Percentiles rank a stretch among this genome's conserved stretches.
These are phyloP conservation scores for Trifolium pratense DNA, from an alignment of 306 rosid genomes.

Conservation along the genomic window DNA sequence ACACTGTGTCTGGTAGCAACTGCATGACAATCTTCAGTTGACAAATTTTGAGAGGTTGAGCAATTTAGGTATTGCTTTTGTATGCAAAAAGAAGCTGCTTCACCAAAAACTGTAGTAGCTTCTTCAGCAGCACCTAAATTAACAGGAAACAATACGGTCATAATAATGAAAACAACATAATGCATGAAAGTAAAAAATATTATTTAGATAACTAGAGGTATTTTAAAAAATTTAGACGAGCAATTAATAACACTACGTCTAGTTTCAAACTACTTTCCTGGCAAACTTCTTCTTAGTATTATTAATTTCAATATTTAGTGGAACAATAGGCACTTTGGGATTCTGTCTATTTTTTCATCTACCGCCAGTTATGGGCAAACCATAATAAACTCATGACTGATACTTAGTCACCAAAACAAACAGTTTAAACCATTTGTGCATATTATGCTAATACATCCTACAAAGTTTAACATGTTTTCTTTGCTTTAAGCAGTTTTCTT, in stretches of 20 bases:
- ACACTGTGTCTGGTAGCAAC: constrained; percentile 52
- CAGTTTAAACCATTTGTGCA: too few species aligned
- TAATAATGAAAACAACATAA: constrained; percentile 14
- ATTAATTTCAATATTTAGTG: too few species aligned
- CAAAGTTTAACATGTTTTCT: too few species aligned
- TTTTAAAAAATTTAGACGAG: constrained; percentile 4
- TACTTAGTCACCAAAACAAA: too few species aligned
- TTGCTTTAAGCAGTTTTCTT: too few species aligned
- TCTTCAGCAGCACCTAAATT: constrained; percentile 89
- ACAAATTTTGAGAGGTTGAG: constrained; percentile 51
- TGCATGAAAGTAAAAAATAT: constrained; percentile 11
- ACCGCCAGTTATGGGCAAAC: too few species aligned
- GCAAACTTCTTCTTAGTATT: too few species aligned
- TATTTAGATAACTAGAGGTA: constrained; percentile 6
- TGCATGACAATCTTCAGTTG: constrained; percentile 56
- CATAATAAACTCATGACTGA: too few species aligned
- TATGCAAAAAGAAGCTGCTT: constrained; percentile 75
- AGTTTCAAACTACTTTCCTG: too few species aligned
- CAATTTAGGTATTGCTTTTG: constrained; percentile 76
- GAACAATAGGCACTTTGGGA: too few species aligned
- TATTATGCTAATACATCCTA: too few species aligned
- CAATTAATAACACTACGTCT: constrained; percentile 28
- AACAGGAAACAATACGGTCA: constrained; percentile 15
- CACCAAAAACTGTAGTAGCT: constrained; percentile 81
- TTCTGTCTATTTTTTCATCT: too few species aligned